Percentiles rank a stretch among this genome's conserved stretches.
phyloP scores from a whole-genome alignment of 1,139 yeast species.

The Candida tunisiensis region DNA sequence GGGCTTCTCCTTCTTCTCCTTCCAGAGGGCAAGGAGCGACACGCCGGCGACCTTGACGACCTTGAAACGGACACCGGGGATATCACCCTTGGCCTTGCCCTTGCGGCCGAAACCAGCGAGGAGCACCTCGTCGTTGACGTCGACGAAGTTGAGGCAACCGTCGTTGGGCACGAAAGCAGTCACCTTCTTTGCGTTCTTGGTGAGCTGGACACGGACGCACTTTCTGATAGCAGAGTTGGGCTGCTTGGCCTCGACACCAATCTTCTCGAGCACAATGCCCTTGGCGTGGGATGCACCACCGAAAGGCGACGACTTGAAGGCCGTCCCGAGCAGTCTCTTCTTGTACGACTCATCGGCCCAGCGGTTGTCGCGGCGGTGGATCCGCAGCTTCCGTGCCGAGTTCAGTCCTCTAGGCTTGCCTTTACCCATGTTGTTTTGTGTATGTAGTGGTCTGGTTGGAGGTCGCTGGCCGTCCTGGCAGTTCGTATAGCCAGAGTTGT shows the following conservation, averaged over 20 bases:
- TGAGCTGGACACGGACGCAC: constrained; percentile 99
- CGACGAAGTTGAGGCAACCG: constrained; percentile 99
- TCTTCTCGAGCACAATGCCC: constrained; percentile 99
- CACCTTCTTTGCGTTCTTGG: constrained; percentile 99
- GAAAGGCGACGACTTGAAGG: constrained; percentile 99
- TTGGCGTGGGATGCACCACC: constrained; percentile 99
- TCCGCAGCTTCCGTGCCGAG: constrained; percentile 99
- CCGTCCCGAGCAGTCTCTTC: constrained; percentile 98
- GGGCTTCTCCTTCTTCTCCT: constrained; percentile 99
- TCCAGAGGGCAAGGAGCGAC: constrained; percentile 98
- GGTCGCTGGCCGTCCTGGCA: neutral
- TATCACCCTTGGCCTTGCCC: constrained; percentile 99
- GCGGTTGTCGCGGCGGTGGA: constrained; percentile 99
- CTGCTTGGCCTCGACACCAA: constrained; percentile 99
- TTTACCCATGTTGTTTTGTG: constrained; percentile 49
- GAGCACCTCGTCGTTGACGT: constrained; percentile 98
- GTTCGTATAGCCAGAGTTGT: neutral
- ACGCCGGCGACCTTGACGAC: constrained; percentile 99
- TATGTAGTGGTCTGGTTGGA: no score
- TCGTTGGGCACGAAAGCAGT: constrained; percentile 99
- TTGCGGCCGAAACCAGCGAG: constrained; percentile 99
- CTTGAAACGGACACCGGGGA: constrained; percentile 99
- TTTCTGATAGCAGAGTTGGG: constrained; percentile 99
- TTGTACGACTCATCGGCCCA: constrained; percentile 99
- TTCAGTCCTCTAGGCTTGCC: constrained; percentile 98